Percentiles rank a stretch among this genome's conserved stretches.
Evolutionary conservation across 495 filamentous ascomycete species (phyloP).

Genomic region (Poronia punctata): DNA sequence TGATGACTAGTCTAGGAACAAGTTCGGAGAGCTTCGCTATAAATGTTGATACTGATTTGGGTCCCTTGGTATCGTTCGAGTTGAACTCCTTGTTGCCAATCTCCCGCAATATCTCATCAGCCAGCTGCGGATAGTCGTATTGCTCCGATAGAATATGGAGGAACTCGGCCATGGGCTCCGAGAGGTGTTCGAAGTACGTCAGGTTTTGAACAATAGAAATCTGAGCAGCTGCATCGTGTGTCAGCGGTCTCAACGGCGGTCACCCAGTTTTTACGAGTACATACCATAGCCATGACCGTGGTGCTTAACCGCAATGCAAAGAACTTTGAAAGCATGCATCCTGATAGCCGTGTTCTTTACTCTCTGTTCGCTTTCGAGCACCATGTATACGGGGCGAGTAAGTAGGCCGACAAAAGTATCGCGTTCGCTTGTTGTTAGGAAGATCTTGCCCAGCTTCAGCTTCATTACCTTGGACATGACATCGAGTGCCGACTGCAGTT

Average conservation of each 20-base stretch:
- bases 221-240: conserved; percentile 68
- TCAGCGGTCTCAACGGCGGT: conserved; percentile 16
- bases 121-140: conserved; percentile 95
- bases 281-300: conserved; percentile 94
- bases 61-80: conserved; percentile 87
- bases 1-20: conserved; percentile 84
- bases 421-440: conserved; percentile 91
- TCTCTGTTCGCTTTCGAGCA: conserved; percentile 89
- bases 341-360: conserved; percentile 85
- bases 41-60: conserved; percentile 97
- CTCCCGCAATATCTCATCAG: conserved; percentile 89
- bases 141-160: conserved; percentile 92
- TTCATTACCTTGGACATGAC: conserved; percentile 95
- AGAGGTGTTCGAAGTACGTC: conserved; percentile 96
- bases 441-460: conserved; percentile 84
- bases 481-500: conserved; percentile 82
- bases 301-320: conserved; percentile 96
- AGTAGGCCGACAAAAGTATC: conserved; percentile 92
- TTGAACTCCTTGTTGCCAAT: conserved; percentile 97
- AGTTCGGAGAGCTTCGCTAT: conserved; percentile 94
- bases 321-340: conserved; percentile 95
- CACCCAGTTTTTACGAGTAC: conserved; percentile 11
- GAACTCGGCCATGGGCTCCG: conserved; percentile 98
- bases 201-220: conserved; percentile 96
- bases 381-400: conserved; percentile 86